Evolutionary conservation across 129 eudicot genomes (phyloP).

Genomic region (Arctium minus): DNA sequence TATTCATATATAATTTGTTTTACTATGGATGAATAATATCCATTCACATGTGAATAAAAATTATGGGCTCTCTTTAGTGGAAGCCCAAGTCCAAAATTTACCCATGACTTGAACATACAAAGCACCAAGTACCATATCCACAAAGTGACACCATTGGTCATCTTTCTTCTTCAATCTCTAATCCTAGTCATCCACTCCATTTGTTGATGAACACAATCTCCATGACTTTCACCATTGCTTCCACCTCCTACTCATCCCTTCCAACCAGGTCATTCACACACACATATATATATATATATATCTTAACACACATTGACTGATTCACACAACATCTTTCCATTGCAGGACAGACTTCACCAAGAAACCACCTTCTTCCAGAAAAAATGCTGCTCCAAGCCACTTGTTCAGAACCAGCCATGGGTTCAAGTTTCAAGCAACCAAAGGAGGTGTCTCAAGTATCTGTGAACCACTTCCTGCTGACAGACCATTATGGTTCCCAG

Average conservation of each 20-base stretch:
- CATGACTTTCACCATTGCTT: constrained; percentile 73
- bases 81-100: background rate
- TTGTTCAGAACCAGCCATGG: constrained; percentile 8
- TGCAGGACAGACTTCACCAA: constrained; percentile 33
- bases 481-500: constrained; percentile 97
- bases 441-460: constrained; percentile 69
- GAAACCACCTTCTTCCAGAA: constrained; percentile 16
- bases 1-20: too few species aligned
- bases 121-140: constrained; percentile 17
- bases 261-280: constrained; percentile 35
- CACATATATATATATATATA: background rate
- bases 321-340: constrained; percentile 9
- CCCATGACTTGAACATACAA: constrained; percentile 3
- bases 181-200: background rate
- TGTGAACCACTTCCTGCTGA: constrained; percentile 95
- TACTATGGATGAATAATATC: too few species aligned
- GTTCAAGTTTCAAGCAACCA: constrained; percentile 49
- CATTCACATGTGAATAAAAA: background rate
- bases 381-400: constrained; percentile 16
- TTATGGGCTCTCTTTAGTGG: background rate
- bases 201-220: constrained; percentile 1
- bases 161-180: constrained; percentile 15
- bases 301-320: background rate
- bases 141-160: constrained; percentile 28
- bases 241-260: constrained; percentile 49